Conservation (phyloP, 176 grass and related monocot genomes). For the Phragmites australis region DNA sequence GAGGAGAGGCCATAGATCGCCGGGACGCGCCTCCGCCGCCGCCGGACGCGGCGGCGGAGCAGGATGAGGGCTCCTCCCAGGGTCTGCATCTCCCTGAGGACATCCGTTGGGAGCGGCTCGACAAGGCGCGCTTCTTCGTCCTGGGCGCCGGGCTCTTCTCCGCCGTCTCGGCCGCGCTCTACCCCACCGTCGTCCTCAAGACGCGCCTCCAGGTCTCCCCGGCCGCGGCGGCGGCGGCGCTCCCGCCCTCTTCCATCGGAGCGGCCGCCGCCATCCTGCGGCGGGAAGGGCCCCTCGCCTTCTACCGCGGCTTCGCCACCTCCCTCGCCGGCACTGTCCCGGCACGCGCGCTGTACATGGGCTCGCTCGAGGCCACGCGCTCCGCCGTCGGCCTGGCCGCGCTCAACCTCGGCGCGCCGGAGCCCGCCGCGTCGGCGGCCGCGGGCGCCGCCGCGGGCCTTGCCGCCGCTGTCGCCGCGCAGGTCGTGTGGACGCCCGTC, state of each 20-base stretch:
- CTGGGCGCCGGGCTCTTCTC: conserved; percentile 53
- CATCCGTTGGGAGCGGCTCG: conserved; percentile 54
- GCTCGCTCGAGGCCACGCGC: conserved; percentile 66
- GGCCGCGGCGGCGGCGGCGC: background rate
- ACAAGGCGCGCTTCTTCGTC: conserved; percentile 60
- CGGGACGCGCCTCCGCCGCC: conserved; percentile 43
- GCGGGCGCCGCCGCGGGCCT: conserved; percentile 49
- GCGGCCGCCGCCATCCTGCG: conserved; percentile 57
- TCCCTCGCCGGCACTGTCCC: conserved; percentile 73
- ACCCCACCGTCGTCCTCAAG: conserved; percentile 77
- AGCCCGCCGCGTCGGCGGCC: conserved; percentile 44
- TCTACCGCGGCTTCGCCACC: conserved; percentile 77
- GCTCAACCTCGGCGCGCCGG: conserved; percentile 46
- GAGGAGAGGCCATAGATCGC: conserved; percentile 61
- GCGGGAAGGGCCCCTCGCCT: conserved; percentile 61
- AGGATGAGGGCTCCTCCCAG: conserved; percentile 25
- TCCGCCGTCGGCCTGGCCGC: conserved; percentile 42
- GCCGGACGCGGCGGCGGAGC: conserved; percentile 44
- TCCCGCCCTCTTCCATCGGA: conserved; percentile 38
- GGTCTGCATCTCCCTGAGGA: conserved; percentile 41
- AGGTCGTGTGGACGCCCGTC: conserved; percentile 80
- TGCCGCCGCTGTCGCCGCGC: conserved; percentile 51
- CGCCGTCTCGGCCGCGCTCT: conserved; percentile 52
- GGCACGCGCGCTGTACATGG: conserved; percentile 81
- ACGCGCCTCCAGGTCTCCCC: conserved; percentile 70